A percentile compares a stretch with the other conserved stretches of the same genome.
phyloP scores from a whole-genome alignment of 1,284 basidiomycete species.

The Termitomyces sp. region DNA sequence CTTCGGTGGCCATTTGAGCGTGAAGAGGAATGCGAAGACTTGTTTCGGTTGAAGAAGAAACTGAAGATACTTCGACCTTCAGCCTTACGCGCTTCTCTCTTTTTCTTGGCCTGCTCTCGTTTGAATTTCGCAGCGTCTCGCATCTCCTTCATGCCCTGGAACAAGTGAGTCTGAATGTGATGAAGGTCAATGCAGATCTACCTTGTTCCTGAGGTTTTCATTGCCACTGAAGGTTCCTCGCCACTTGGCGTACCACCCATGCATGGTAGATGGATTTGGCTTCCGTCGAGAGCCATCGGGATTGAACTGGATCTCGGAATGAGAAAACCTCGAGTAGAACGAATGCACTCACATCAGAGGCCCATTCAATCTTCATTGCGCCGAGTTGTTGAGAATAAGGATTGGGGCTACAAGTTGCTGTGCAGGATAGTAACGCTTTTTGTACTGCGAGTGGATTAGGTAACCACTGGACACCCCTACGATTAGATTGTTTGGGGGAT shows the following conservation, averaged over 20 bases:
- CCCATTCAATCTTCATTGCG: constrained; percentile 44
- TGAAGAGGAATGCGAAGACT: constrained; percentile 9
- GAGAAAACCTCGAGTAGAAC: not conserved
- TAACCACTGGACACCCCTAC: constrained; percentile 13
- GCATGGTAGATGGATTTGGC: constrained; percentile 60
- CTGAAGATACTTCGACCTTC: constrained; percentile 27
- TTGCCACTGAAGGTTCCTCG: constrained; percentile 66
- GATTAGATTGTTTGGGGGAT: too few relatives aligned
- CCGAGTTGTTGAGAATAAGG: not conserved
- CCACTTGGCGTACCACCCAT: constrained; percentile 77
- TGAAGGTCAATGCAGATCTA: constrained; percentile 13
- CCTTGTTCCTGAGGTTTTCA: constrained; percentile 53
- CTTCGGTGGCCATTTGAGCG: constrained; percentile 8
- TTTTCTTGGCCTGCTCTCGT: constrained; percentile 15
- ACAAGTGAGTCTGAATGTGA: constrained; percentile 6
- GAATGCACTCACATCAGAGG: constrained; percentile 32
- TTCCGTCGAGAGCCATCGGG: constrained; percentile 45
- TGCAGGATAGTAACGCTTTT: not conserved
- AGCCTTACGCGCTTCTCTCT: constrained; percentile 2
- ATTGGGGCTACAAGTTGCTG: not conserved
- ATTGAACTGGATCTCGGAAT: constrained; percentile 32
- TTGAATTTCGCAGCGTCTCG: constrained; percentile 22
- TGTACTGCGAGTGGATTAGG: constrained; percentile 10
- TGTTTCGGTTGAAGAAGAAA: constrained; percentile 24
- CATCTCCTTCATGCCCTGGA: constrained; percentile 53